Base-by-base conservation (phyloP, 2,329 filamentous ascomycete genomes). In the Arthrinium puccinioides region DNA sequence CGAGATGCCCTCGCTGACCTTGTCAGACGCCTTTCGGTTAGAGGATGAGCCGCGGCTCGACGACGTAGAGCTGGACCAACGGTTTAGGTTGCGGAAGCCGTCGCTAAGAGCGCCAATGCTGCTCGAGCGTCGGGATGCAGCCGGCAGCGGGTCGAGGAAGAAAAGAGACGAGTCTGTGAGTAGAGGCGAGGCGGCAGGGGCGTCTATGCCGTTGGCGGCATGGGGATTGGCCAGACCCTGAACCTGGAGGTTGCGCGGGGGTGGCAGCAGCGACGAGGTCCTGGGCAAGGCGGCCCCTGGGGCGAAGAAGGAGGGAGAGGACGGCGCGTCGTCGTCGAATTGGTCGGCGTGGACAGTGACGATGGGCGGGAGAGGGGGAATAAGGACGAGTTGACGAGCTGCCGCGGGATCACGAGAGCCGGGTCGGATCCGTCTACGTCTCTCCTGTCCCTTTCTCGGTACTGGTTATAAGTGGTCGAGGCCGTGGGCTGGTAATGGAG, bases 11-110 rank as follows among this genome's bases (percentile, higher is more conserved):
- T 13, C 30, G 30, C 28, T 44, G 25, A 21, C 40, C 38, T 21
- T 41, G 31, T 24, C n/a, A 39, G 31, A 4, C 32, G 38, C n/a
- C 31, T 11, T 33, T 23, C 30, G 16, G 30, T 14, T 4, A 33
- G 7, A 33, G 31, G n/a, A 16, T 20, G 67, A 70, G 25, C 62
- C 56, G 44, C 60, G 64, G 42, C 66, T 74, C 28, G 71, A 74
- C 8, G 59, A 53, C 35, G 71, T 72, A 11, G 72, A 76, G 15
- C 62, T 58, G 28, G 71, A 74, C 70, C 70, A 73, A 50, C 70
- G 66, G 50, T 74, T 69, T 42, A 70, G 60, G 44, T 66, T 67
- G 51, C 64, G 67, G 27, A 68, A 61, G 30, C 61, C 57, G 39
- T 72, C 67, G 50, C 59, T 65, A 44, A 59, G 39, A 18, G 41